A percentile compares a stretch with the other conserved stretches of the same genome.
Conservation (phyloP, 148 eudicot species). For the Vaccinium vitisidaea region DNA sequence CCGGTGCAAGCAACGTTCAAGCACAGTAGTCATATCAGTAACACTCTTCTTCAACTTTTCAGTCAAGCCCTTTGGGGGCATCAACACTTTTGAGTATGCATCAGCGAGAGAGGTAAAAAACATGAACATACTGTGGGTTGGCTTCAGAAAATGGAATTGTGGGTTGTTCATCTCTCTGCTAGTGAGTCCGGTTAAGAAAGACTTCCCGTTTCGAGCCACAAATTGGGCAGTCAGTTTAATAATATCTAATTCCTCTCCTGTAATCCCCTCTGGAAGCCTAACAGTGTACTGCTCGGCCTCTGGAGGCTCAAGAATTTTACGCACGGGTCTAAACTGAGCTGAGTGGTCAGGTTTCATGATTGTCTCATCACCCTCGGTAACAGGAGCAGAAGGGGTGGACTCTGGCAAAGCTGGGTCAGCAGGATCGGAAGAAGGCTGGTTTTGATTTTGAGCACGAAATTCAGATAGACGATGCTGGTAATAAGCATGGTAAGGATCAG, state of each 20-base stretch:
- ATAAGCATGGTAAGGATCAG: slow-evolving; percentile 57
- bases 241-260: slow-evolving; percentile 61
- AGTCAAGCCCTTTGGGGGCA: slow-evolving; percentile 59
- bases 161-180: slow-evolving; percentile 56
- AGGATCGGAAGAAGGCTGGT: slow-evolving; percentile 26
- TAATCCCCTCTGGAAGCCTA: slow-evolving; percentile 63
- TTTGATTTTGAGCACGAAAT: slow-evolving; percentile 50
- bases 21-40: slow-evolving; percentile 50
- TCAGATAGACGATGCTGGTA: slow-evolving; percentile 60
- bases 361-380: slow-evolving; percentile 28
- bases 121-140: slow-evolving; percentile 70
- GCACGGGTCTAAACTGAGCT: slow-evolving; percentile 50
- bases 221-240: slow-evolving; percentile 66
- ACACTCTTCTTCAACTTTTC: slow-evolving; percentile 54
- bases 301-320: slow-evolving; percentile 56
- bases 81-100: slow-evolving; percentile 61
- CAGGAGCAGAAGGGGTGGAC: slow-evolving; percentile 25
- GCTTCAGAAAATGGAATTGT: slow-evolving; percentile 60
- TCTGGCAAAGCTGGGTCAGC: slow-evolving; percentile 31
- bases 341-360: slow-evolving; percentile 49
- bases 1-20: slow-evolving; percentile 63
- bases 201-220: slow-evolving; percentile 61
- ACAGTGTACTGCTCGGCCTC: slow-evolving; percentile 66
- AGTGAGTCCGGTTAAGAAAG: slow-evolving; percentile 55
- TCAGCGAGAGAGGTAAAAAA: slow-evolving; percentile 63